Conservation (phyloP, 208 protist genomes). For the Crithidia thermophila region DNA sequence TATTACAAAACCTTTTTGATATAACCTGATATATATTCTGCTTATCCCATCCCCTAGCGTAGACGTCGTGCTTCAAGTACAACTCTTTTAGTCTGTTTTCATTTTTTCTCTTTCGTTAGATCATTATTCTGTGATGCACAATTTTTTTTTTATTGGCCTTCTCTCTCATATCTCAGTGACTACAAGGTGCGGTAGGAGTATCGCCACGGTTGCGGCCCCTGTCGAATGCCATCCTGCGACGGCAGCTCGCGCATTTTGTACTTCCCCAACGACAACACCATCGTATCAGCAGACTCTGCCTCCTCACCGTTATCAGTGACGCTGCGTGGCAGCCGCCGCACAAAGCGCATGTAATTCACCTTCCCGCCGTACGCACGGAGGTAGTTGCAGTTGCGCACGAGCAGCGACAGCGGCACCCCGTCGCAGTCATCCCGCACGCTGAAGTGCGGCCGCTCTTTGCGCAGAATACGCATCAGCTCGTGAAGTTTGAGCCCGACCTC, state of each 20-base stretch:
- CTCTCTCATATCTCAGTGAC: background rate
- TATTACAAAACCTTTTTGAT: too few species aligned
- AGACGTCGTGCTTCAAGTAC: too few species aligned
- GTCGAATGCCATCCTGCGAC: slow-evolving; percentile 76
- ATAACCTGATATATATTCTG: too few species aligned
- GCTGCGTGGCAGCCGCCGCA: slow-evolving; percentile 29
- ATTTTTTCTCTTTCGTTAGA: background rate
- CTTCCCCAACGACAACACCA: slow-evolving; percentile 56
- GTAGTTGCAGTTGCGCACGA: slow-evolving; percentile 83
- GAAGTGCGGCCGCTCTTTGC: slow-evolving; percentile 55
- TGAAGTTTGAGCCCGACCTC: slow-evolving; percentile 57
- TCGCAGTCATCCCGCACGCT: slow-evolving; percentile 66
- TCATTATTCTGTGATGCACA: too few species aligned
- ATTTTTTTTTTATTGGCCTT: background rate
- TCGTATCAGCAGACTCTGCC: background rate
- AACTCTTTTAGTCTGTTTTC: too few species aligned
- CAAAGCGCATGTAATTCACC: slow-evolving; percentile 79
- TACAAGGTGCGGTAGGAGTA: slow-evolving; percentile 61
- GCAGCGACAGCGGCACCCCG: slow-evolving; percentile 73
- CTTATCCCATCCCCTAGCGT: too few species aligned
- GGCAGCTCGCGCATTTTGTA: slow-evolving; percentile 88
- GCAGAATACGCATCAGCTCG: slow-evolving; percentile 68
- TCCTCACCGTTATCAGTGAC: background rate
- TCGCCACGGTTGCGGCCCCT: slow-evolving; percentile 82
- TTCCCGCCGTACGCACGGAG: slow-evolving; percentile 64